Base-by-base conservation (phyloP, 768 basidiomycete species). In the Nidula microcarpa region DNA sequence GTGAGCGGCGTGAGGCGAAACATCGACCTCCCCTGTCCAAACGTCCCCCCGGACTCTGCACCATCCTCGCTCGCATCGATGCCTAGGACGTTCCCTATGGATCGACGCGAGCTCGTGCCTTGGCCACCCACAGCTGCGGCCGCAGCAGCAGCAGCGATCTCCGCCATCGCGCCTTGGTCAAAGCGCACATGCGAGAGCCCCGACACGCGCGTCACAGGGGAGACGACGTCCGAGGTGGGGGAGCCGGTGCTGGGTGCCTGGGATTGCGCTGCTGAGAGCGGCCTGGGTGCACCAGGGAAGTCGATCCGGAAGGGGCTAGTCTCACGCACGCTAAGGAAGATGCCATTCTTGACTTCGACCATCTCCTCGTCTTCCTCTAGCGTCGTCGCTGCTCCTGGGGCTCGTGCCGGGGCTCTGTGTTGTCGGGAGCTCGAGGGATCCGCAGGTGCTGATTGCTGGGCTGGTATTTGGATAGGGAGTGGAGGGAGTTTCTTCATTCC, bases 251-350 rank as follows among this genome's bases (percentile, higher is more conserved):
- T 18, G 18, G 18, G 13, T 23, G 18, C 30, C 13, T 13, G 14
- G 13, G 45, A 47, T 47, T 11, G 13, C 4, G n/a, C 9, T 49
- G 23, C 14, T 4, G 14, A 14, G 23, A 30, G 23, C 4, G 23
- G 23, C 8, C 48, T 32, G 9, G 13, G 35, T 9, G 33, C n/a
- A 43, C 5, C 13, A 10, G 39, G 37, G 32, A 79, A 72, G 33
- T 79, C 74, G 37, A 80, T 63, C 35, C 63, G 67, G 61, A 81
- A 80, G 3, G 80, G 78, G 62, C 76, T 80, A n/a, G 69, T 67
- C 49, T 65, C 60, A 18, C 70, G 70, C 35, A 78, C 68, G 50
- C 61, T 62, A 39, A 78, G 68, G 46, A 71, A 65, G 2, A 56
- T 56, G 3, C 47, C 60, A 53, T 33, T 56, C 51, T 57, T 49